A percentile compares a stretch with the other conserved stretches of the same genome.
phyloP scores from a whole-genome alignment of 345 rosid genomes.

The Durio zibethinus region DNA sequence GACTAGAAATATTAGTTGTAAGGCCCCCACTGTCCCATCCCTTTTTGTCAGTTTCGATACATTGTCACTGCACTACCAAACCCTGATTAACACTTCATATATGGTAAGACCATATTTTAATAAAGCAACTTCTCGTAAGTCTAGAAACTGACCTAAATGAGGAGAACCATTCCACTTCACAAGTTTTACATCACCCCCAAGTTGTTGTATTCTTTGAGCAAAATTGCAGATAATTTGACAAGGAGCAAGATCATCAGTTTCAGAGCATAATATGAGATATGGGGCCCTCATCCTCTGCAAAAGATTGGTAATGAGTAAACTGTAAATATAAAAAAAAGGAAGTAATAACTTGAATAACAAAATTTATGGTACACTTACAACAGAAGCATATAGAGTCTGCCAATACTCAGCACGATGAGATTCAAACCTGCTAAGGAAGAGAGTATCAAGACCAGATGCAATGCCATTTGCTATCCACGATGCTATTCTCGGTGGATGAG shows the following conservation, averaged over 20 bases:
- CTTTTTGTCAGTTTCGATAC: not conserved
- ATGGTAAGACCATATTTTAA: not conserved
- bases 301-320: constrained; percentile 15
- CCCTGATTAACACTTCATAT: not conserved
- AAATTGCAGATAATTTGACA: constrained; percentile 69
- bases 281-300: constrained; percentile 71
- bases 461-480: constrained; percentile 74
- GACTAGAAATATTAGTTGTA: not conserved
- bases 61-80: not conserved
- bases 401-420: constrained; percentile 86
- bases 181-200: constrained; percentile 78
- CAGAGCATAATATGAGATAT: constrained; percentile 80
- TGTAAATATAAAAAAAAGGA: constrained; percentile 5
- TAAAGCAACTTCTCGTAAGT: not conserved
- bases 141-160: constrained; percentile 72
- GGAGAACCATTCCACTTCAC: constrained; percentile 78
- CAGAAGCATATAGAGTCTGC: constrained; percentile 88
- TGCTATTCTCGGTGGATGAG: constrained; percentile 64
- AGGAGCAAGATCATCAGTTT: constrained; percentile 79
- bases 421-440: constrained; percentile 83
- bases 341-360: not conserved
- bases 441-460: constrained; percentile 71
- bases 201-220: constrained; percentile 58
- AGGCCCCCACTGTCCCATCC: not conserved
- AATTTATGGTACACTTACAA: constrained; percentile 47